A percentile compares a stretch with the other conserved stretches of the same genome.
Evolutionary conservation across 78 protist species (phyloP).

Genomic region (Dictyostelium citrinum): DNA sequence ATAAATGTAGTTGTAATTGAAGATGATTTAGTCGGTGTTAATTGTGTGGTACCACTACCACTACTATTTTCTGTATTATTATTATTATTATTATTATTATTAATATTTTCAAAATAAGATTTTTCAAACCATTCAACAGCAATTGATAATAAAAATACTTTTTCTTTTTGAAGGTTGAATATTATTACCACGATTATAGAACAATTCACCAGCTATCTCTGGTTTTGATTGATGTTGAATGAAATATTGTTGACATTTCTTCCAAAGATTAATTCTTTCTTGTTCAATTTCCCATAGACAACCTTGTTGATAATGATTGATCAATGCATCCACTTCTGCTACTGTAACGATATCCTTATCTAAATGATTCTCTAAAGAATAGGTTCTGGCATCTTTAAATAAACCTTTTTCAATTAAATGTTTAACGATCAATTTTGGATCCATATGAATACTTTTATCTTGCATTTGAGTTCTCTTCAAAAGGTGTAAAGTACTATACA

Average conservation of each 20-base stretch:
- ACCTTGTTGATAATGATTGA: conserved; percentile 52
- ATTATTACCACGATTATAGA: not conserved
- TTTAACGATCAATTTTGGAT: conserved; percentile 46
- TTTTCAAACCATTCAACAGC: conserved; percentile 63
- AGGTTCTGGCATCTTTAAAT: conserved; percentile 45
- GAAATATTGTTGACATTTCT: conserved; percentile 70
- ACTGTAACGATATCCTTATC: conserved; percentile 36
- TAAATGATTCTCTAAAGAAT: conserved; percentile 26
- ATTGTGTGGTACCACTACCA: not conserved
- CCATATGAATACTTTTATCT: conserved; percentile 48
- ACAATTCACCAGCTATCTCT: conserved; percentile 42
- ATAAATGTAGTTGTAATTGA: not conserved
- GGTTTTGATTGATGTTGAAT: conserved; percentile 36
- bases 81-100: not conserved
- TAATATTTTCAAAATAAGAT: not conserved
- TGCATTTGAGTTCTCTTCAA: conserved; percentile 35
- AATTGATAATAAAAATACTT: not conserved
- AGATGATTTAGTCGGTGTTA: not conserved
- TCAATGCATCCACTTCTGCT: conserved; percentile 48
- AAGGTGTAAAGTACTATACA: conserved; percentile 16
- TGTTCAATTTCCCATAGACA: conserved; percentile 70
- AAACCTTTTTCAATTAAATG: conserved; percentile 45
- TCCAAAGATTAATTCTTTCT: conserved; percentile 78
- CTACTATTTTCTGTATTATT: too few relatives aligned
- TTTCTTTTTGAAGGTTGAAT: conserved; percentile 25